These are phyloP conservation scores for Erysimum cheiri DNA, from an alignment of 441 rosid species.

Conservation along the genomic window DNA sequence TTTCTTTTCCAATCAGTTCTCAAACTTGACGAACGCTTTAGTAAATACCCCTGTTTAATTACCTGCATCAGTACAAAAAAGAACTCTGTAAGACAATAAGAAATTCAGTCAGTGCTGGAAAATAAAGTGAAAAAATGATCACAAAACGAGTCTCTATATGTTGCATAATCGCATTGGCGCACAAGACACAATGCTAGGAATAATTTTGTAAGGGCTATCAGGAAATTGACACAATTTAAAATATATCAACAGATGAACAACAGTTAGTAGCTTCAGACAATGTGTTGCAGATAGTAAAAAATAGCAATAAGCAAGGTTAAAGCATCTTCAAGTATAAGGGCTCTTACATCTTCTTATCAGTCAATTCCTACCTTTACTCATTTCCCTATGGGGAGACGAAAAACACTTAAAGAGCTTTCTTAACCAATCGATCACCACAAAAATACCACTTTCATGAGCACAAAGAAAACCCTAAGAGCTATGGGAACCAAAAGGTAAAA, in stretches of 20 bases:
- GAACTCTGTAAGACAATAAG: slow-evolving; percentile 29
- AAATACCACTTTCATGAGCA: slow-evolving; percentile 7
- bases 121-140: slow-evolving; percentile 3
- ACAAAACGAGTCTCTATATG: slow-evolving; percentile 23
- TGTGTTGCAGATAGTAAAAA: slow-evolving; percentile 6
- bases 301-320: neutral
- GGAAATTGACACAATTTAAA: neutral
- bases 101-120: neutral
- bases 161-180: slow-evolving; percentile 13
- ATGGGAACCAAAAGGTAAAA: neutral
- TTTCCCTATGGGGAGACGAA: slow-evolving; percentile 1
- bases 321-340: slow-evolving; percentile 2
- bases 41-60: slow-evolving; percentile 85
- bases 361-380: slow-evolving; percentile 6
- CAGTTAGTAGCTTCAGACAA: neutral
- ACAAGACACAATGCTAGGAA: slow-evolving; percentile 3
- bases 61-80: slow-evolving; percentile 51
- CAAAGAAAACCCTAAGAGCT: slow-evolving; percentile 20
- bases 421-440: neutral
- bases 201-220: neutral
- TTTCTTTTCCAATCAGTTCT: slow-evolving; percentile 93
- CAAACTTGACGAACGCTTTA: slow-evolving; percentile 77
- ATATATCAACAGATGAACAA: neutral
- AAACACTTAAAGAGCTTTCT: neutral
- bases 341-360: slow-evolving; percentile 5